Evolutionary conservation across 2,329 filamentous ascomycete genomes (phyloP), one percentile per base, ranked within the genome.

Genomic region (Ustilaginoidea virens): DNA sequence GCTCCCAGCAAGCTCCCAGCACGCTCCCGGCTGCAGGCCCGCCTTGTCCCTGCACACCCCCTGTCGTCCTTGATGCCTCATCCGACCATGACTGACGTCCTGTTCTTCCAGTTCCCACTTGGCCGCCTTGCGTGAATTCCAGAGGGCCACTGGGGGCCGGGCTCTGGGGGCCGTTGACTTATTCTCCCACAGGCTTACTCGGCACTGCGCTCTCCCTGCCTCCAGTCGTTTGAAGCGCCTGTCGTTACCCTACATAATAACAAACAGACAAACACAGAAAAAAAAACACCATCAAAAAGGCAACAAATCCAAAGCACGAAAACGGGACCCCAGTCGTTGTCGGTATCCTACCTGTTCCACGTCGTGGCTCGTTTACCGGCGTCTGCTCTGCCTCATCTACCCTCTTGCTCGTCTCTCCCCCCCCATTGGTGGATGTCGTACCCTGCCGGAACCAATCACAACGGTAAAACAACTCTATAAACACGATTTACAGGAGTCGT

Each of bases 371-470:
- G 38, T 46, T 12, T 47, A 44, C 46, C 45, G 42, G 47, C 42
- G 39, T 40, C 37, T 38, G 34, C 42, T 47, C 41, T 49, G 44
- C 47, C 45, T 52, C 47, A 46, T 45, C 46, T 44, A 41, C 40
- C n/a, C n/a, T n/a, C n/a, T n/a, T n/a, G 43, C 40, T 40, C 43
- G 45, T 49, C 39, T 39, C 36, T n/a, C n/a, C n/a, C 39, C 36
- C 40, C 24, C 38, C 36, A 51, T 52, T 53, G 50, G 50, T 45
- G 40, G 37, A 41, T 32, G 37, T 38, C 25, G 36, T 37, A 37
- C 46, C 43, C 39, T 34, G 39, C 33, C 31, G 43, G 40, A 41
- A 42, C 50, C 50, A 53, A 53, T 52, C 48, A 52, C 39, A 47
- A 38, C 35, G 33, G 29, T 34, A 34, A 33, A 34, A 35, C 35